These are phyloP conservation scores for Nemania bipapillata DNA, from an alignment of 2,329 filamentous ascomycete species.

Conservation along the genomic window DNA sequence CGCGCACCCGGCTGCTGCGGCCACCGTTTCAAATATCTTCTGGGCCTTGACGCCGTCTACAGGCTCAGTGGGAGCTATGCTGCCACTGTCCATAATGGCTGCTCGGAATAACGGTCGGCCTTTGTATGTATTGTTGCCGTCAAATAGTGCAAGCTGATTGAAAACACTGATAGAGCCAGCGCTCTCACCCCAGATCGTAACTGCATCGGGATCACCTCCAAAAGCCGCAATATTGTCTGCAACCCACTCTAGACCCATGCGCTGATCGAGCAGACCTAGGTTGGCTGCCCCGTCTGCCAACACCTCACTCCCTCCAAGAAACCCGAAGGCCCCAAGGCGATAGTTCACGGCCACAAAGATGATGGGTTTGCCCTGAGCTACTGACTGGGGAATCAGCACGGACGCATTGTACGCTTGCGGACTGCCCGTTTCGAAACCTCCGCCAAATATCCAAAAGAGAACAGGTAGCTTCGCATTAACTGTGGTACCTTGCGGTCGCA, in stretches of 20 bases:
- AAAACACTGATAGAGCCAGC: slow-evolving; percentile 56
- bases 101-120: slow-evolving; percentile 64
- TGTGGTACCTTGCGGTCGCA: no score
- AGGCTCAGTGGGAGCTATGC: no score
- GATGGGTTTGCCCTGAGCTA: slow-evolving; percentile 63
- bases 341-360: slow-evolving; percentile 67
- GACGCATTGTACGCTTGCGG: slow-evolving; percentile 73
- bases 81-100: slow-evolving; percentile 65
- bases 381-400: slow-evolving; percentile 66
- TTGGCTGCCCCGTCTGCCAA: slow-evolving; percentile 58
- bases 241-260: slow-evolving; percentile 62
- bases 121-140: slow-evolving; percentile 65
- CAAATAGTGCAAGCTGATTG: slow-evolving; percentile 64
- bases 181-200: slow-evolving; percentile 62
- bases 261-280: slow-evolving; percentile 63
- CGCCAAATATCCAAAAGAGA: no score
- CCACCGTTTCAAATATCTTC: no score
- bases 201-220: slow-evolving; percentile 59
- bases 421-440: no score
- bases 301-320: slow-evolving; percentile 60
- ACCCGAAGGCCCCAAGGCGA: slow-evolving; percentile 64
- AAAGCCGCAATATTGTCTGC: slow-evolving; percentile 65
- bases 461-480: no score
- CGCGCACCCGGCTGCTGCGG: no score
- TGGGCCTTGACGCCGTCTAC: no score